Conservation (phyloP, 305 asterid species). For the Stenogyne calaminthoides region DNA sequence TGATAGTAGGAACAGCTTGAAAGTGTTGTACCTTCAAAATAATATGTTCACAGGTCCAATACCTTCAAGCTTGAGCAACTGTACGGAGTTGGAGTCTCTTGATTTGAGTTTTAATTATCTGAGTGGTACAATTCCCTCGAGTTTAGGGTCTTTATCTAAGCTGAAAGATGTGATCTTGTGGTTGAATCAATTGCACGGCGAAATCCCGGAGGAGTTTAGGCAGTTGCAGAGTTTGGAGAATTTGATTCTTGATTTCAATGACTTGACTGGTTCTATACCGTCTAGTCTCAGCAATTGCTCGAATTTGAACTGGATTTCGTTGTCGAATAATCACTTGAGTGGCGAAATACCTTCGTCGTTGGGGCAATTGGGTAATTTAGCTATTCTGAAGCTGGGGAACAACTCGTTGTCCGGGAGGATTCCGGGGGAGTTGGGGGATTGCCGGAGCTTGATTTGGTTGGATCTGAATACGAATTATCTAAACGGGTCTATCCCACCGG, state of each 20-base stretch:
- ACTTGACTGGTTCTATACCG: conserved; percentile 63
- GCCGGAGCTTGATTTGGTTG: conserved; percentile 82
- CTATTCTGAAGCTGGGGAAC: conserved; percentile 60
- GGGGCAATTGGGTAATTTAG: conserved; percentile 53
- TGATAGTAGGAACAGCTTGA: conserved; percentile 56
- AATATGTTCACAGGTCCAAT: conserved; percentile 58
- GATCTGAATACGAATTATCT: conserved; percentile 70
- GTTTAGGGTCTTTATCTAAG: conserved; percentile 55
- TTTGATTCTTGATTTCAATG: conserved; percentile 72
- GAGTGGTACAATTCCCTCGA: conserved; percentile 54
- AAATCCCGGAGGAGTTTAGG: conserved; percentile 72
- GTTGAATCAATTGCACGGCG: conserved; percentile 68
- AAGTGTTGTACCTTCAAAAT: conserved; percentile 73
- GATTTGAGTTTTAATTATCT: conserved; percentile 67
- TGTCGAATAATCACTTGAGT: conserved; percentile 54
- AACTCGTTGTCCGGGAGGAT: conserved; percentile 61
- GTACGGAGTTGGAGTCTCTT: conserved; percentile 55
- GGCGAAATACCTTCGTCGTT: conserved; percentile 69
- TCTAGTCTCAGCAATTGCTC: conserved; percentile 62
- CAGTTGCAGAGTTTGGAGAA: conserved; percentile 50
- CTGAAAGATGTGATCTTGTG: conserved; percentile 57
- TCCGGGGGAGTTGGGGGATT: conserved; percentile 75
- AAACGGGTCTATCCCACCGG: conserved; percentile 70
- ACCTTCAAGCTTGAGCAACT: conserved; percentile 62
- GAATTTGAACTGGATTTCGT: conserved; percentile 64